A percentile compares a stretch with the other conserved stretches of the same genome.
phyloP scores from a whole-genome alignment of 2,329 filamentous ascomycete genomes.

The Paraconiothyrium brasiliense region DNA sequence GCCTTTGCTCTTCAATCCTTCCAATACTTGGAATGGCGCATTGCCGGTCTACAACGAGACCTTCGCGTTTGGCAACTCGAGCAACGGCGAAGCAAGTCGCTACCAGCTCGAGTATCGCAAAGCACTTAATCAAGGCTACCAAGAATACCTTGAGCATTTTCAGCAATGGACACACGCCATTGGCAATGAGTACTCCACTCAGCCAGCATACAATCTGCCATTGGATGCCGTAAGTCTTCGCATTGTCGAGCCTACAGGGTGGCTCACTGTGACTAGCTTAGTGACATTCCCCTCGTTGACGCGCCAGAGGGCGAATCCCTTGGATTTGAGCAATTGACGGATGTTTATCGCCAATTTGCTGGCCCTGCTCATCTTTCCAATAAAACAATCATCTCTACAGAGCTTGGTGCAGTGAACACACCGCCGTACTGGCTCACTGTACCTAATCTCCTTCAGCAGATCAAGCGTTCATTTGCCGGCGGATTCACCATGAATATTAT shows the following conservation, averaged over 20 bases:
- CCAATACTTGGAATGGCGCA: conserved; percentile 23
- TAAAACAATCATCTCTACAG: conserved; percentile 44
- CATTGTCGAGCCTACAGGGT: neutral
- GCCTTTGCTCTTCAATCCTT: conserved; percentile 35
- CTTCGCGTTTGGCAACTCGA: conserved; percentile 20
- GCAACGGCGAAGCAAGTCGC: conserved; percentile 25
- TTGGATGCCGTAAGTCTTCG: conserved; percentile 40
- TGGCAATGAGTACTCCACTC: conserved; percentile 38
- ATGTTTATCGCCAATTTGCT: conserved; percentile 46
- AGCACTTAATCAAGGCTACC: conserved; percentile 41
- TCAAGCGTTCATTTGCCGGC: conserved; percentile 53
- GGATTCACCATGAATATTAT: conserved; percentile 57
- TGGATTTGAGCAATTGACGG: conserved; percentile 42
- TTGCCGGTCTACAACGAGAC: conserved; percentile 21
- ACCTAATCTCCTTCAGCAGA: conserved; percentile 44
- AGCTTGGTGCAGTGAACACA: conserved; percentile 41
- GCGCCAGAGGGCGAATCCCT: conserved; percentile 48
- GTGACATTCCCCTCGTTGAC: conserved; percentile 39
- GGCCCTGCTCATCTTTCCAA: conserved; percentile 44
- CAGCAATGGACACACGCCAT: conserved; percentile 36
- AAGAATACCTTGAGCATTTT: conserved; percentile 37
- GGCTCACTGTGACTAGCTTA: conserved; percentile 20
- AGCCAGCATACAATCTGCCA: conserved; percentile 48
- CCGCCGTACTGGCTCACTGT: conserved; percentile 40
- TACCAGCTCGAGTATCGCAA: conserved; percentile 39